These are phyloP conservation scores for Citeromyces nyonsensis DNA, from an alignment of 805 yeast genomes.

Conservation along the genomic window DNA sequence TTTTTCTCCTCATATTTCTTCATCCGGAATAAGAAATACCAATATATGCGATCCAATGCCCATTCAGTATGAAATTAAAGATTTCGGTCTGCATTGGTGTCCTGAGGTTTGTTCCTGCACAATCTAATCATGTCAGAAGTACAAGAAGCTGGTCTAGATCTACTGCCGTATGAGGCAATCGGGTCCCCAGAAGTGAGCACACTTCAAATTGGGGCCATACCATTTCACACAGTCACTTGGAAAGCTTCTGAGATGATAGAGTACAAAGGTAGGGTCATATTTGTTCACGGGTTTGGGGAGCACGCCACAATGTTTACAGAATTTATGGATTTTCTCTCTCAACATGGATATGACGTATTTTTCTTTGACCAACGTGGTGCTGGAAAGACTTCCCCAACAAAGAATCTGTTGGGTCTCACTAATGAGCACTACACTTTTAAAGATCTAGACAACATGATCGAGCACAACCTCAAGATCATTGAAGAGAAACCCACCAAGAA, in stretches of 20 bases:
- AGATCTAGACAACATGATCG: slow-evolving; percentile 45
- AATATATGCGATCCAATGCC: no score
- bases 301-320: slow-evolving; percentile 30
- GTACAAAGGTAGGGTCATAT: slow-evolving; percentile 38
- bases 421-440: slow-evolving; percentile 38
- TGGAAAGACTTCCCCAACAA: slow-evolving; percentile 40
- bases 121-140: no score
- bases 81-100: no score
- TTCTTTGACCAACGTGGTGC: slow-evolving; percentile 69
- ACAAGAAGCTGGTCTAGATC: no score
- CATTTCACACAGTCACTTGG: not conserved
- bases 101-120: no score
- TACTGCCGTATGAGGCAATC: no score
- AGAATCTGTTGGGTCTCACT: slow-evolving; percentile 35
- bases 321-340: slow-evolving; percentile 33
- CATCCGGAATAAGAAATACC: no score
- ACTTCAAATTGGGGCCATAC: not conserved
- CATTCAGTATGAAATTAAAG: no score
- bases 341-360: slow-evolving; percentile 46
- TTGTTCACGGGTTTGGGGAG: slow-evolving; percentile 66
- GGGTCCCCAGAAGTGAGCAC: no score
- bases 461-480: slow-evolving; percentile 21
- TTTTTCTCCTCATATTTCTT: no score
- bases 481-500: slow-evolving; percentile 14
- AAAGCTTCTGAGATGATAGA: slow-evolving; percentile 1